phyloP scores from a whole-genome alignment of 1,284 basidiomycete species.

The Ustilago xerochloae region DNA sequence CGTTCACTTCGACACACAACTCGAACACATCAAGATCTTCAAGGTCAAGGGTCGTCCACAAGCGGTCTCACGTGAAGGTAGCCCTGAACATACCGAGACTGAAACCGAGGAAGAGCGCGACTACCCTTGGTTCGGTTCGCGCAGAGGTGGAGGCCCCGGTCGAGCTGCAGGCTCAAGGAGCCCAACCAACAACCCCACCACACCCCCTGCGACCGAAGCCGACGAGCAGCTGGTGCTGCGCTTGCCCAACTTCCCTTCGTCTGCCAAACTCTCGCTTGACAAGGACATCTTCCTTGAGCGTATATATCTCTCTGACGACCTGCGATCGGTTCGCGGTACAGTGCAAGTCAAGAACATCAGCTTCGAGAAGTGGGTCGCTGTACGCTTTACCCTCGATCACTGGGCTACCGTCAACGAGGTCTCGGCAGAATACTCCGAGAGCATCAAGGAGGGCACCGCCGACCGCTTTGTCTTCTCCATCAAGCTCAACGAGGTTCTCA shows the following conservation, averaged over 20 bases:
- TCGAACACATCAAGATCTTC: slow-evolving; percentile 90
- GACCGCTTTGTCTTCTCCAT: slow-evolving; percentile 75
- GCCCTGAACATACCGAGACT: slow-evolving; percentile 85
- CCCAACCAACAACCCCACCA: slow-evolving; percentile 28
- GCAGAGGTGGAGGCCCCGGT: slow-evolving; percentile 28
- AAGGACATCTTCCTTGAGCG: slow-evolving; percentile 72
- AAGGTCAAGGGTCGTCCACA: slow-evolving; percentile 90
- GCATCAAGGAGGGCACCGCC: slow-evolving; percentile 72
- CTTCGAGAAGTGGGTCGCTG: slow-evolving; percentile 86
- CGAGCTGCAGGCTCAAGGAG: slow-evolving; percentile 20
- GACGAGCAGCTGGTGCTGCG: slow-evolving; percentile 69
- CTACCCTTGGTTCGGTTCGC: slow-evolving; percentile 51
- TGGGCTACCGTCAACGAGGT: slow-evolving; percentile 98
- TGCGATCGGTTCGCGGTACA: slow-evolving; percentile 75
- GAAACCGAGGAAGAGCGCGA: slow-evolving; percentile 75
- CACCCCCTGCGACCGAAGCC: slow-evolving; percentile 31
- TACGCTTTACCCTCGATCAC: slow-evolving; percentile 90
- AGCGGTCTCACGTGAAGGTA: slow-evolving; percentile 89
- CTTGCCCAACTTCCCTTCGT: slow-evolving; percentile 73
- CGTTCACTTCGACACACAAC: slow-evolving; percentile 90
- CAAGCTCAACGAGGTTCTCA: slow-evolving; percentile 71
- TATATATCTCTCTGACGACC: slow-evolving; percentile 75
- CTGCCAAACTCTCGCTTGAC: slow-evolving; percentile 68
- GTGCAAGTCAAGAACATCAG: slow-evolving; percentile 86
- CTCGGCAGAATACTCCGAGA: slow-evolving; percentile 78